Evolutionary conservation across 139 green algal genomes (phyloP).

Genomic region (Coccomyxa sp.): DNA sequence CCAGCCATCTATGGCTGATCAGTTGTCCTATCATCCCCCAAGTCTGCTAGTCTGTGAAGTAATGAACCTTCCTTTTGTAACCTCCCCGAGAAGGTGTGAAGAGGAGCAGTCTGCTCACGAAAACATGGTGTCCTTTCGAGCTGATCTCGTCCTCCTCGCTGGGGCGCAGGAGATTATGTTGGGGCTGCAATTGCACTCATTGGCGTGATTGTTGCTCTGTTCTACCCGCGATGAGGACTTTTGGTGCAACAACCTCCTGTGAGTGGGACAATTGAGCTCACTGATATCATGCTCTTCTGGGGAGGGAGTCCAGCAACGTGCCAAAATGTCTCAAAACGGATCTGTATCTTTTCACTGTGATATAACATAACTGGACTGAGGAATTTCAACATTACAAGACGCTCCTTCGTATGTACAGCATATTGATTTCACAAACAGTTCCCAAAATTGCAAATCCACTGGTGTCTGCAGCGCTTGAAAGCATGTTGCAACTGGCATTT

Average conservation of each 20-base stretch:
- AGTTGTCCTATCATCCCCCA: not conserved
- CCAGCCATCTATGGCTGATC: not conserved
- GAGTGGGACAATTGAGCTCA: too few relatives aligned
- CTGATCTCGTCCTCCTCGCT: not conserved
- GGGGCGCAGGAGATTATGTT: slow-evolving; percentile 48
- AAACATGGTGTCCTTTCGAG: not conserved
- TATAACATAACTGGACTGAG: too few relatives aligned
- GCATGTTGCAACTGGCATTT: too few relatives aligned
- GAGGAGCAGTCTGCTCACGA: not conserved
- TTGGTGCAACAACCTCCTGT: not conserved
- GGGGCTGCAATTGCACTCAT: slow-evolving; percentile 64
- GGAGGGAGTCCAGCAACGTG: too few relatives aligned
- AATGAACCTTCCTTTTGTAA: not conserved
- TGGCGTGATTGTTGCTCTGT: slow-evolving; percentile 65
- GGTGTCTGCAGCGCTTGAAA: too few relatives aligned
- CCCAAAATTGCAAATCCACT: too few relatives aligned
- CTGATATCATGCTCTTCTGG: too few relatives aligned
- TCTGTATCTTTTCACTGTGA: too few relatives aligned
- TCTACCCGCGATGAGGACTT: slow-evolving; percentile 52
- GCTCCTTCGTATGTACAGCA: too few relatives aligned
- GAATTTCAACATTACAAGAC: too few relatives aligned
- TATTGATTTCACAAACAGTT: too few relatives aligned
- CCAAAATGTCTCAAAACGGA: too few relatives aligned
- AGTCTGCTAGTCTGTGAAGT: not conserved
- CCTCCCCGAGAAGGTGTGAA: not conserved